Evolutionary conservation across 305 asterid genomes (phyloP).

Genomic region (Fraxinus angustifolia): DNA sequence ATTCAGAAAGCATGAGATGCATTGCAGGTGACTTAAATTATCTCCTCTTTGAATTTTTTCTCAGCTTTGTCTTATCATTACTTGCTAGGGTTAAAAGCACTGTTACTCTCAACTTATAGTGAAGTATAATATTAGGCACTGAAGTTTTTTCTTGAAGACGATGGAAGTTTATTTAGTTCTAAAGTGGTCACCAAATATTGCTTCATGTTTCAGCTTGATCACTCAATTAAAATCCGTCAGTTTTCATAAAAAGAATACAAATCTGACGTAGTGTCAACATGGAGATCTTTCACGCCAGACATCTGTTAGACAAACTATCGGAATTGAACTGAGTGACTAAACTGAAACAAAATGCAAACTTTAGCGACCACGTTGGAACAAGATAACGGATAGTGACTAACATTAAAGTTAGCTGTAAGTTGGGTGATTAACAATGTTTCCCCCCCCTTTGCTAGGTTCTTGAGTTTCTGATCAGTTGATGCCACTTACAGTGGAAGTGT

Average conservation of each 20-base stretch:
- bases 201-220: neutral
- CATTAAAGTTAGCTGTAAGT: neutral
- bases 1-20: conserved; percentile 92
- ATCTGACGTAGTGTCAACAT: neutral
- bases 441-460: neutral
- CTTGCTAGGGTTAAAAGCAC: neutral
- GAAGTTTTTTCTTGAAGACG: neutral
- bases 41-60: neutral
- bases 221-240: neutral
- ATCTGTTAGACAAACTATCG: neutral
- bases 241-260: neutral
- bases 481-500: neutral
- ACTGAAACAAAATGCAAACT: neutral
- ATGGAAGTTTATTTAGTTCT: neutral
- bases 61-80: neutral
- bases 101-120: neutral
- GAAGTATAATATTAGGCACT: neutral
- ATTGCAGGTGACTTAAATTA: conserved; percentile 61
- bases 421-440: neutral
- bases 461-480: neutral
- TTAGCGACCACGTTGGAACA: neutral
- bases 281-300: neutral
- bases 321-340: neutral
- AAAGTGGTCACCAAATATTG: neutral
- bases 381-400: neutral